Percentiles rank a stretch among this genome's conserved stretches.
phyloP scores from a whole-genome alignment of 1,139 yeast genomes.

The Arxiozyma bovina region DNA sequence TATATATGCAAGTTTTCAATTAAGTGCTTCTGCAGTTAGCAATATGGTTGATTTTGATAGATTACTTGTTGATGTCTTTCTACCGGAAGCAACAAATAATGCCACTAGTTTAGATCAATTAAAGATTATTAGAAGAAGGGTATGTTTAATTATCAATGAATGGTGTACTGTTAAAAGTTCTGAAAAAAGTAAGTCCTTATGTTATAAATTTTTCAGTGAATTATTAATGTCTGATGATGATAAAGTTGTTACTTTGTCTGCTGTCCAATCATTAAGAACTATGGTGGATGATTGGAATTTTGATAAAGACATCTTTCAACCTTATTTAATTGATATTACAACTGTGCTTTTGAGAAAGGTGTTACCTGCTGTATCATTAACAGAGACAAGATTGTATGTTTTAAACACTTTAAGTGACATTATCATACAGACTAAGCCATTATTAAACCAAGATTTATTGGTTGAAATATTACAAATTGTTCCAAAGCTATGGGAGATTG shows the following conservation, averaged over 20 bases:
- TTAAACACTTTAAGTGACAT: slow-evolving; percentile 58
- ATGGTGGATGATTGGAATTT: slow-evolving; percentile 85
- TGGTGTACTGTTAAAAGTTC: slow-evolving; percentile 70
- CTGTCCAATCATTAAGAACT: slow-evolving; percentile 60
- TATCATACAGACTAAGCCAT: slow-evolving; percentile 57
- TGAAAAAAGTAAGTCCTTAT: slow-evolving; percentile 45
- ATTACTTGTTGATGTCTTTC: slow-evolving; percentile 47
- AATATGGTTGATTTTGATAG: slow-evolving; percentile 58
- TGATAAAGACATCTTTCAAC: slow-evolving; percentile 54
- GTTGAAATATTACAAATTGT: slow-evolving; percentile 50
- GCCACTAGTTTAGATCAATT: slow-evolving; percentile 25
- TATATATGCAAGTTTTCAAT: slow-evolving; percentile 69
- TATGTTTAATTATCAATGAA: slow-evolving; percentile 65
- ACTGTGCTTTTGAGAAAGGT: slow-evolving; percentile 39
- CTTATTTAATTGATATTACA: slow-evolving; percentile 51
- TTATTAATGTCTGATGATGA: slow-evolving; percentile 43
- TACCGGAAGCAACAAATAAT: slow-evolving; percentile 49
- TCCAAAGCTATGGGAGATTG: slow-evolving; percentile 67
- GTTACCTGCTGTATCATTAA: slow-evolving; percentile 41
- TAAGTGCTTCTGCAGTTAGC: slow-evolving; percentile 59
- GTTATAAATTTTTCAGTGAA: slow-evolving; percentile 47
- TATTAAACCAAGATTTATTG: slow-evolving; percentile 43
- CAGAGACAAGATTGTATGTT: slow-evolving; percentile 69
- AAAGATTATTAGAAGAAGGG: slow-evolving; percentile 65
- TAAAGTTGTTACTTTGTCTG: slow-evolving; percentile 64